Evolutionary conservation across 257 asterid genomes (phyloP).

Genomic region (Thymus quinquecostatus): DNA sequence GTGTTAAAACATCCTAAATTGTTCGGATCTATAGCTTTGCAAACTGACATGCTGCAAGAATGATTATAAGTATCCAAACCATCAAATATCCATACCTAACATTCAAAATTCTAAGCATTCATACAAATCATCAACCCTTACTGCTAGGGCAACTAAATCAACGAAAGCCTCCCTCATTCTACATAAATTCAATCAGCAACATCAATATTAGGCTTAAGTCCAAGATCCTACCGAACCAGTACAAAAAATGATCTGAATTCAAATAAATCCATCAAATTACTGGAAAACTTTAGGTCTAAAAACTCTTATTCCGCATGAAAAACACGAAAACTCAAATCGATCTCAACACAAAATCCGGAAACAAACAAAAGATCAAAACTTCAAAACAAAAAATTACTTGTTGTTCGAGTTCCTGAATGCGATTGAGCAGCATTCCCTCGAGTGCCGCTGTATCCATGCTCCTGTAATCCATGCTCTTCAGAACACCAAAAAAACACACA

Average conservation of each 20-base stretch:
- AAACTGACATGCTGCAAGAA: background rate
- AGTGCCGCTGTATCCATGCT: conserved; percentile 39
- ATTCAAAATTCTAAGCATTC: background rate
- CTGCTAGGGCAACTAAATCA: no score
- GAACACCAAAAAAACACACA: conserved; percentile 4
- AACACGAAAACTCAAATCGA: conserved; percentile 12
- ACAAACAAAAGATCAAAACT: background rate
- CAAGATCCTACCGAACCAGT: background rate
- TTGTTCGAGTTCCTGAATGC: conserved; percentile 39
- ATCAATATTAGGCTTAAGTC: background rate
- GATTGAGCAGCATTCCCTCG: conserved; percentile 32
- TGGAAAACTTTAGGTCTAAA: background rate
- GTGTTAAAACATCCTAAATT: background rate
- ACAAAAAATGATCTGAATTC: background rate
- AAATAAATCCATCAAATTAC: background rate
- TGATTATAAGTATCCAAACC: background rate
- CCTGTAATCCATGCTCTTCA: conserved; percentile 35
- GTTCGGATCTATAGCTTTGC: background rate
- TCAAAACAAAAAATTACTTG: conserved; percentile 29
- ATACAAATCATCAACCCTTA: background rate
- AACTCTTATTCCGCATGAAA: background rate
- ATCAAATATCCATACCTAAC: background rate
- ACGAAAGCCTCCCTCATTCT: background rate
- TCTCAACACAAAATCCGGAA: conserved; percentile 3
- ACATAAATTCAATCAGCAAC: background rate